Base-by-base conservation (phyloP, 2,329 filamentous ascomycete species). In the Cordyceps militaris region DNA sequence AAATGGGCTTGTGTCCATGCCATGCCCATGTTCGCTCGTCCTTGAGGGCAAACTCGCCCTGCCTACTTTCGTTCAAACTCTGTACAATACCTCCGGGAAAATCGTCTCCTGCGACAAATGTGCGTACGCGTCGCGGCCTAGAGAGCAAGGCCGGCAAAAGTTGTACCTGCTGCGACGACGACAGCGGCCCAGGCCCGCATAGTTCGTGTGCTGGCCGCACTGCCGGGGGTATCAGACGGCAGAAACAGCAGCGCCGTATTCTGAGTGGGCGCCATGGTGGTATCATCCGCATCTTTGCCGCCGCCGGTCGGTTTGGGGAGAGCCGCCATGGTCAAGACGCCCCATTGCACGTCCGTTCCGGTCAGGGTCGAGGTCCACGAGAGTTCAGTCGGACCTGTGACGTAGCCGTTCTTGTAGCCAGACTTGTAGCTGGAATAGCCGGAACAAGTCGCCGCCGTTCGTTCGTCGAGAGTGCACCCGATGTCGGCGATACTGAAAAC, bases 361-460 rank as follows among this genome's bases (percentile, higher is more conserved):
- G 71, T 66, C 32, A 76, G 72, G 6, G 76, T 79, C 38, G 70
- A 75, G 1, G 72, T 77, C 75, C 76, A 79, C 14, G 67, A 69
- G 11, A 73, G 69, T 60, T 77, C 70, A 1, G 75, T 76, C 42
- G 75, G 74, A 0, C 76, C 76, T 1, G 71, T 72, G 52, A 72
- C 56, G 9, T 67, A 65, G 52, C 73, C 73, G 47, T 74, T 69
- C 4, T 66, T 65, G 61, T 73, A 75, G 49, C 70, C 70, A 5
- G 71, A 63, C 42, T 69, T 71, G 54, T 72, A 73, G 51, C 76
- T 78, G 2, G 77, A 76, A 61, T 76, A 78, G 21, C 76, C 77
- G 0, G 75, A 78, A 61, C 77, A 79, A 5, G 73, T 76, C 19
- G 77, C 77, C 10, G 68, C 71, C 4, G 75, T 76, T 5, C 69